phyloP scores from a whole-genome alignment of 441 rosid genomes.

The Monsonia emarginata region DNA sequence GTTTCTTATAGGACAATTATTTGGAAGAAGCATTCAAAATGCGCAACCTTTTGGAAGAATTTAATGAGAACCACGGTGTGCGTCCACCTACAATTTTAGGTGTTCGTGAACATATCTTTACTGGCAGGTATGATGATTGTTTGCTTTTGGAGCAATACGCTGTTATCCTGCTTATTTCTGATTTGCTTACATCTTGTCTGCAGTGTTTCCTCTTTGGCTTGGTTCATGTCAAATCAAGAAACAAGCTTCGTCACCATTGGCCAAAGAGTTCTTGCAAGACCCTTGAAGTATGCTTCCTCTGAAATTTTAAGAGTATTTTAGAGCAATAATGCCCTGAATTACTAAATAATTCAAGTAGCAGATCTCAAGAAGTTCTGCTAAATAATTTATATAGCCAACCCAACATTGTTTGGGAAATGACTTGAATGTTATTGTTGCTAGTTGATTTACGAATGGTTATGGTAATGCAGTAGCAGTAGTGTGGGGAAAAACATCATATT shows the following conservation, averaged over 20 bases:
- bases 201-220: constrained; percentile 97
- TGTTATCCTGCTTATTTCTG: neutral
- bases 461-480: too few relatives aligned
- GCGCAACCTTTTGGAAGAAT: constrained; percentile 91
- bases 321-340: too few relatives aligned
- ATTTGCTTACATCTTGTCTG: constrained; percentile 10
- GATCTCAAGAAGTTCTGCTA: too few relatives aligned
- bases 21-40: constrained; percentile 94
- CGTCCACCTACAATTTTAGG: constrained; percentile 86
- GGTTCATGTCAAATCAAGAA: constrained; percentile 97
- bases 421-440: too few relatives aligned
- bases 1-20: constrained; percentile 65
- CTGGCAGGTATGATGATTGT: constrained; percentile 56
- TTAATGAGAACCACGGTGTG: constrained; percentile 86
- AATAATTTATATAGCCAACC: too few relatives aligned
- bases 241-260: constrained; percentile 90
- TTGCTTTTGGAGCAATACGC: neutral
- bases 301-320: too few relatives aligned
- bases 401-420: too few relatives aligned
- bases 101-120: constrained; percentile 89
- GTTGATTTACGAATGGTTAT: too few relatives aligned
- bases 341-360: too few relatives aligned
- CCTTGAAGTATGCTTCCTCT: constrained; percentile 62
- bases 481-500: too few relatives aligned
- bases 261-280: constrained; percentile 89